Evolutionary conservation across 768 basidiomycete genomes (phyloP).

Genomic region (Kwoniella sp.): DNA sequence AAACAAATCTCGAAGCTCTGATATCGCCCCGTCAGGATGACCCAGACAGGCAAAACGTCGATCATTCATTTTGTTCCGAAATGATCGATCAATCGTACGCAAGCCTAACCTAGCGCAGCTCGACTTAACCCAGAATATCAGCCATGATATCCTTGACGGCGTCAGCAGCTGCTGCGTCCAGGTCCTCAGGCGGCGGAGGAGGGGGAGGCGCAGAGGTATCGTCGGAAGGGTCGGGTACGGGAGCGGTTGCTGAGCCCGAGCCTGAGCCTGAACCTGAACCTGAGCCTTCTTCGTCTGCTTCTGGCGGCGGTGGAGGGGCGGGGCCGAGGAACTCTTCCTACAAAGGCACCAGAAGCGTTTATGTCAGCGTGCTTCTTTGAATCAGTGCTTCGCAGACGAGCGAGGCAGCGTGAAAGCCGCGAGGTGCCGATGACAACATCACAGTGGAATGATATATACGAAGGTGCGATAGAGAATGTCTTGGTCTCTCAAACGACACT

Average conservation of each 20-base stretch:
- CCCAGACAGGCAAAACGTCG: too few relatives aligned
- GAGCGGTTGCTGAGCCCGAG: neutral
- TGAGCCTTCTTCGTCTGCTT: constrained; percentile 32
- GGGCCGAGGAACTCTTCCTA: constrained; percentile 55
- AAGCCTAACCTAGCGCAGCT: too few relatives aligned
- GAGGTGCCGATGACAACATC: too few relatives aligned
- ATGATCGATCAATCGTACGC: too few relatives aligned
- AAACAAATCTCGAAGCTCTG: too few relatives aligned
- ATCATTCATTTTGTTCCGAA: too few relatives aligned
- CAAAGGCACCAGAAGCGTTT: neutral
- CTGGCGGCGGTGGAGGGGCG: constrained; percentile 50
- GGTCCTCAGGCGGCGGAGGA: constrained; percentile 48
- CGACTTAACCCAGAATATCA: constrained; percentile 22
- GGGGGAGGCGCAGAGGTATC: constrained; percentile 47
- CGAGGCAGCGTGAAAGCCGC: too few relatives aligned
- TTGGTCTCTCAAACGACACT: constrained; percentile 25
- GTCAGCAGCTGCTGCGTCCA: constrained; percentile 53
- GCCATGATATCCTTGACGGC: constrained; percentile 53
- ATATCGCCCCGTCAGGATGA: too few relatives aligned
- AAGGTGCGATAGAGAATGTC: too few relatives aligned
- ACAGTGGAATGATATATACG: too few relatives aligned
- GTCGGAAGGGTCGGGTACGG: constrained; percentile 20
- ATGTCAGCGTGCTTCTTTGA: too few relatives aligned
- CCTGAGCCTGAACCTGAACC: neutral
- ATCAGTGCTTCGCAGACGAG: too few relatives aligned